These are phyloP conservation scores for Bothriochloa decipiens DNA, from an alignment of 176 grass and related monocot species.

Conservation along the genomic window DNA sequence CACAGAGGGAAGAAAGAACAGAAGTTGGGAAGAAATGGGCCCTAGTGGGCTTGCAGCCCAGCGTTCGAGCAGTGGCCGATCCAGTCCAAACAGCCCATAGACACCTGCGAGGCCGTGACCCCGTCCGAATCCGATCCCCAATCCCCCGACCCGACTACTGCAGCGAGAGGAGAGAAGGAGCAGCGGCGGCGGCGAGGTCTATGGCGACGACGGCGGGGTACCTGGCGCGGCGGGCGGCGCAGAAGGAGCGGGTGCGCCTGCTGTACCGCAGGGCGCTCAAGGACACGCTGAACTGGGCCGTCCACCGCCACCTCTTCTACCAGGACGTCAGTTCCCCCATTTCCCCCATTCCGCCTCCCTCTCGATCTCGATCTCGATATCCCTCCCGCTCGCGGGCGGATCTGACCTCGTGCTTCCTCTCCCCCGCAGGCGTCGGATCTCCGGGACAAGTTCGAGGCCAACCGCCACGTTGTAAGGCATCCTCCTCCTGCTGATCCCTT, in stretches of 20 bases:
- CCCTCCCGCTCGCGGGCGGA: conserved; percentile 12
- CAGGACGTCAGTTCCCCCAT: conserved; percentile 55
- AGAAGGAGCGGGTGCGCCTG: conserved; percentile 93
- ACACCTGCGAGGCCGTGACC: neutral
- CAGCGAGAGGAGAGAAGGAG: conserved; percentile 23
- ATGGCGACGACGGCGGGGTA: conserved; percentile 77
- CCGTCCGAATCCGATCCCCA: conserved; percentile 33
- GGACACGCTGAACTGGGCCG: conserved; percentile 98
- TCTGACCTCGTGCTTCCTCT: conserved; percentile 37
- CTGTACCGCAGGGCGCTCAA: conserved; percentile 91
- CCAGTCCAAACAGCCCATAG: conserved; percentile 22
- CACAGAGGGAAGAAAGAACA: neutral
- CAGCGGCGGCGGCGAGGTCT: conserved; percentile 39
- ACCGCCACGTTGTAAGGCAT: conserved; percentile 73
- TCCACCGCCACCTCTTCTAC: conserved; percentile 98
- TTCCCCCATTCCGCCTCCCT: neutral
- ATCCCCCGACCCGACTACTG: neutral
- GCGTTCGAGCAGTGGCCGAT: neutral
- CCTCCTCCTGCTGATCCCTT: neutral
- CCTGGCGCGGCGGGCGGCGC: conserved; percentile 71
- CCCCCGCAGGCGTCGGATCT: conserved; percentile 80
- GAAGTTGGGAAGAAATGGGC: neutral
- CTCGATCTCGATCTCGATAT: neutral
- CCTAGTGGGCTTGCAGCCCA: neutral
- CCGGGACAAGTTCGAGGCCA: conserved; percentile 92